These are phyloP conservation scores for Gracilaria gracilis DNA, from an alignment of 23 red algal species.

Conservation along the genomic window DNA sequence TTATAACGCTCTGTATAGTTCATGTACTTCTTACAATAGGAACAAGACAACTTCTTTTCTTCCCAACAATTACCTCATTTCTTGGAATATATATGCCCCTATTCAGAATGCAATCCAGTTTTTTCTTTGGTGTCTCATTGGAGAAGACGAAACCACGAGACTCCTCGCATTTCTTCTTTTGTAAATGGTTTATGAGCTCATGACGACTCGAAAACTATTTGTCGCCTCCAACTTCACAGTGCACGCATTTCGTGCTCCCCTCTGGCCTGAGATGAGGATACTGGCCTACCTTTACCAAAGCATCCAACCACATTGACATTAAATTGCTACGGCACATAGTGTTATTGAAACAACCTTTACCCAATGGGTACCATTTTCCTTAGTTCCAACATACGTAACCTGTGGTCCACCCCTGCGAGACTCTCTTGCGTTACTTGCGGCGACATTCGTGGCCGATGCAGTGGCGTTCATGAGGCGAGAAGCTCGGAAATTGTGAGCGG, in stretches of 20 bases:
- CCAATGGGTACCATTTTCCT: not conserved
- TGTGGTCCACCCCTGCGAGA: too few species aligned
- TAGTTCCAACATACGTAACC: not conserved
- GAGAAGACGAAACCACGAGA: not conserved
- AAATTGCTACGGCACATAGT: not conserved
- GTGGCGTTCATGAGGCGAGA: too few species aligned
- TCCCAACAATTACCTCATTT: not conserved
- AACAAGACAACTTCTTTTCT: not conserved
- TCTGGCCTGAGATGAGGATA: not conserved
- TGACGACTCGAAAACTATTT: not conserved
- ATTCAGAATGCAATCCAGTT: not conserved
- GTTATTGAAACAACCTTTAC: not conserved
- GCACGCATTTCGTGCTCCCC: not conserved
- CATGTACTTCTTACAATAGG: not conserved
- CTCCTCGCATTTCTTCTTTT: not conserved
- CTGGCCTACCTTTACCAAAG: not conserved
- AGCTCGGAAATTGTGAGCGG: too few species aligned
- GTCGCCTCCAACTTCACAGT: not conserved
- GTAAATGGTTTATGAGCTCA: not conserved
- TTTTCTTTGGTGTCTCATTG: not conserved
- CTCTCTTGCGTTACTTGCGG: not conserved
- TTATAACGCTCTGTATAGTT: not conserved
- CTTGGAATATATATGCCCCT: not conserved
- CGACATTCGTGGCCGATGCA: too few species aligned
- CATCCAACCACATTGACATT: not conserved